These are phyloP conservation scores for Ruellia speciosa DNA, from an alignment of 305 asterid genomes.

Conservation along the genomic window DNA sequence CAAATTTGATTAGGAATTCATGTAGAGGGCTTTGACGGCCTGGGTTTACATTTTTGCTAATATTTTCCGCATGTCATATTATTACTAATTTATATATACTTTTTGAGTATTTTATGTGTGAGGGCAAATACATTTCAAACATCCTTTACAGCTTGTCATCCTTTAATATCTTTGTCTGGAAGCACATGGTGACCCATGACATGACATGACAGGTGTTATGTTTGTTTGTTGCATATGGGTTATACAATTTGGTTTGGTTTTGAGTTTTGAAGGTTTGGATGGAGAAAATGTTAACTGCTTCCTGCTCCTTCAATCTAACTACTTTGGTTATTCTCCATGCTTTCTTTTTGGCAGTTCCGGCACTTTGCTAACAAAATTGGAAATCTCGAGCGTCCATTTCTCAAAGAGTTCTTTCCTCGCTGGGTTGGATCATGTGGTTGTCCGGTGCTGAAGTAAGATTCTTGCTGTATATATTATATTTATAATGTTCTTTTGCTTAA, in stretches of 20 bases:
- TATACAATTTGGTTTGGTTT: background rate
- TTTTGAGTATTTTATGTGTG: too few species aligned
- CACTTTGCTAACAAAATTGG: conserved; percentile 98
- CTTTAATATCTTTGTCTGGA: too few species aligned
- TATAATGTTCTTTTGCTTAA: conserved; percentile 23
- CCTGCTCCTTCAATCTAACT: background rate
- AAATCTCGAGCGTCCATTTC: conserved; percentile 98
- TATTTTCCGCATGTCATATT: background rate
- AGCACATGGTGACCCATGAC: too few species aligned
- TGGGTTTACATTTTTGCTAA: background rate
- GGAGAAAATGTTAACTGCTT: conserved; percentile 5
- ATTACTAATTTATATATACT: too few species aligned
- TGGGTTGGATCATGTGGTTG: conserved; percentile 99
- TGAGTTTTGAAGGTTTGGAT: background rate
- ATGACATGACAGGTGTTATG: too few species aligned
- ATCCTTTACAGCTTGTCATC: too few species aligned
- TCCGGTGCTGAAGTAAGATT: conserved; percentile 84
- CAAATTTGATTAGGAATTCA: background rate
- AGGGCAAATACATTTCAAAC: too few species aligned
- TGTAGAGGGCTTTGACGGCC: background rate
- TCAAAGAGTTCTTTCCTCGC: conserved; percentile 96
- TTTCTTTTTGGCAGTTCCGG: conserved; percentile 60
- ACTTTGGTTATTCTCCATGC: background rate
- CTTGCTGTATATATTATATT: conserved; percentile 27
- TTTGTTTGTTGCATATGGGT: background rate